Conservation (phyloP, 768 basidiomycete species). For the Psilocybe azurescens region DNA sequence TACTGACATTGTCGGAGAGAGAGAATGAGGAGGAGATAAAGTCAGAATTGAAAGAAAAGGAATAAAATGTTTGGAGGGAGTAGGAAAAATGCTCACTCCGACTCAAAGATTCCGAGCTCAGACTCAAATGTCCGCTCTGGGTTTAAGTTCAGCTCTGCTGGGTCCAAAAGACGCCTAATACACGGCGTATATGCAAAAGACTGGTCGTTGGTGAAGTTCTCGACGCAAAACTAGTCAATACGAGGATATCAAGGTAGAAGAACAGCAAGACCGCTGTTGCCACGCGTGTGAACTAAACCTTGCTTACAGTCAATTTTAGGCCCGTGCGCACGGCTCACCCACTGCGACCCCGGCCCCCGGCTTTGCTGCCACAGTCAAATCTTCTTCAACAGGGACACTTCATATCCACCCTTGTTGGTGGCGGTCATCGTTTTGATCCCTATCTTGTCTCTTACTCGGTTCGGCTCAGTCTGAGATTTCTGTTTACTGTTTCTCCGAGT, state of each 20-base stretch:
- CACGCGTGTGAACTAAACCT: slow-evolving; percentile 30
- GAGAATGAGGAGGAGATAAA: slow-evolving; percentile 12
- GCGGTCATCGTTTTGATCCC: not conserved
- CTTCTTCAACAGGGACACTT: not conserved
- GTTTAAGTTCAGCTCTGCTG: slow-evolving; percentile 17
- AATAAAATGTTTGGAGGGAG: slow-evolving; percentile 16
- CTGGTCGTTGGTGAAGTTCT: slow-evolving; percentile 4
- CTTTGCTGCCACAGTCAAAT: no score
- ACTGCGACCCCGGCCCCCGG: not conserved
- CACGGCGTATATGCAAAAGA: not conserved
- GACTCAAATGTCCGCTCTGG: slow-evolving; percentile 36
- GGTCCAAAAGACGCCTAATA: slow-evolving; percentile 3
- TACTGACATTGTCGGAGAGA: slow-evolving; percentile 14
- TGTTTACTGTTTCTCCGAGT: slow-evolving; percentile 17
- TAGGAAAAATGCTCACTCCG: slow-evolving; percentile 50
- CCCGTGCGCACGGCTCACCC: slow-evolving; percentile 27
- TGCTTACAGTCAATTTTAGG: slow-evolving; percentile 22
- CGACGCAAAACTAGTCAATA: slow-evolving; percentile 6
- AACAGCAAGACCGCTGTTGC: slow-evolving; percentile 21
- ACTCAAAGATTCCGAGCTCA: slow-evolving; percentile 53
- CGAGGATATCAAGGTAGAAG: slow-evolving; percentile 20
- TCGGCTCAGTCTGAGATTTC: not conserved
- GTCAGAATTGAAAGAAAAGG: slow-evolving; percentile 15
- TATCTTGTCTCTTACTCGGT: not conserved
- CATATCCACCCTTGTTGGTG: not conserved